These are phyloP conservation scores for Fallopia convolvulus DNA, from an alignment of 148 eudicot genomes.

Conservation along the genomic window DNA sequence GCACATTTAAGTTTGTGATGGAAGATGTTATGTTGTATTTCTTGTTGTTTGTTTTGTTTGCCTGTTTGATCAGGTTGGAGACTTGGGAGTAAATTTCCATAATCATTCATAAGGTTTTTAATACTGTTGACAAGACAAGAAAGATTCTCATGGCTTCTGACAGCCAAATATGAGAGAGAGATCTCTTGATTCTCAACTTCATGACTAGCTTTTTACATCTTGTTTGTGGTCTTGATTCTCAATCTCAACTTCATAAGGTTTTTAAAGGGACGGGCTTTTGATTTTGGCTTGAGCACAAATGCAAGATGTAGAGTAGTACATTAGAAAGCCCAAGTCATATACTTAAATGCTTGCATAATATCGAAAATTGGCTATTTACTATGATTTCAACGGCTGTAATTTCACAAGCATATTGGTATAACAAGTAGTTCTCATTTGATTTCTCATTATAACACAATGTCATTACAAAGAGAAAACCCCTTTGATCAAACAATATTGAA, in stretches of 20 bases:
- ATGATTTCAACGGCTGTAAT: not conserved
- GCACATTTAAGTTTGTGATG: not conserved
- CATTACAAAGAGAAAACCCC: not conserved
- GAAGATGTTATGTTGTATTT: not conserved
- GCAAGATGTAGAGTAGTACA: no score
- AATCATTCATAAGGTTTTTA: not conserved
- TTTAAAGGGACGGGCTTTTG: no score
- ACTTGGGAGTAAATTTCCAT: not conserved
- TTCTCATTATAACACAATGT: not conserved
- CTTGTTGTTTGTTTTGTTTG: not conserved
- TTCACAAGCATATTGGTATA: not conserved
- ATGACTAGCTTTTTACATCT: no score
- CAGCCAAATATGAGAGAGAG: no score
- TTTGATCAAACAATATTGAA: not conserved
- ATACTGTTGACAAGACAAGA: no score
- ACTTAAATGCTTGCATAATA: no score
- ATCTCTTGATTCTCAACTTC: no score
- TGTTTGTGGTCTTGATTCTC: no score
- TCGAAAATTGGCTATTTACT: not conserved
- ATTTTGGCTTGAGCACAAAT: no score
- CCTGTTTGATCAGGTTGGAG: not conserved
- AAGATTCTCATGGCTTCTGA: no score
- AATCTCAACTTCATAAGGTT: no score
- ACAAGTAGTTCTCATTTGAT: not conserved
- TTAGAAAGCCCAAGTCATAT: no score